Evolutionary conservation across 2,329 filamentous ascomycete species (phyloP).

Genomic region (Fusarium tupiense): DNA sequence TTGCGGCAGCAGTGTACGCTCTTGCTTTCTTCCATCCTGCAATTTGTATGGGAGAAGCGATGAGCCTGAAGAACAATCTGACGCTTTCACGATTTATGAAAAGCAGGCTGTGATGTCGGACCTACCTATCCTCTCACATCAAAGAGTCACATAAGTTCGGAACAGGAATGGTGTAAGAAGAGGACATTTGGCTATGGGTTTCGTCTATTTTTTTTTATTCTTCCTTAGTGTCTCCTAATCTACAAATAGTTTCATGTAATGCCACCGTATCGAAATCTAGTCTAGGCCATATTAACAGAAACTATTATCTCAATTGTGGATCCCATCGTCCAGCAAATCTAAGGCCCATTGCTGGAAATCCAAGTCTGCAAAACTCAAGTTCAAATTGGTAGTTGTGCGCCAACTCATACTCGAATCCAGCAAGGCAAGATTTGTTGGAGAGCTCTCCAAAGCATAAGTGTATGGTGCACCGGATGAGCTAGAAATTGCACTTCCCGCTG

Average conservation of each 20-base stretch:
- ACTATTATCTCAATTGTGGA: background rate
- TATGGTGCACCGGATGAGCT: background rate
- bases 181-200: too few species aligned
- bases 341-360: background rate
- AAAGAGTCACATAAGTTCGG: too few species aligned
- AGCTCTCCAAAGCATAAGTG: background rate
- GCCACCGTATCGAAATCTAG: too few species aligned
- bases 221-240: too few species aligned
- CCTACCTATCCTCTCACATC: too few species aligned
- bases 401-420: background rate
- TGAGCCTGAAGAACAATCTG: background rate
- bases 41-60: background rate
- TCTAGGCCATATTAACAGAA: too few species aligned
- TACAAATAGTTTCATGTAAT: too few species aligned
- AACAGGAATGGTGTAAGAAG: too few species aligned
- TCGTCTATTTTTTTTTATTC: too few species aligned
- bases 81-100: background rate
- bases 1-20: background rate
- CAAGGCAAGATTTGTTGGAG: background rate
- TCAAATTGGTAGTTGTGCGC: background rate
- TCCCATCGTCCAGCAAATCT: background rate
- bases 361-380: background rate
- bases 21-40: background rate
- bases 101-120: background rate
- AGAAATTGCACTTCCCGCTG: background rate